Conservation (phyloP, 306 rosid genomes). For the Acacia acuminata region DNA sequence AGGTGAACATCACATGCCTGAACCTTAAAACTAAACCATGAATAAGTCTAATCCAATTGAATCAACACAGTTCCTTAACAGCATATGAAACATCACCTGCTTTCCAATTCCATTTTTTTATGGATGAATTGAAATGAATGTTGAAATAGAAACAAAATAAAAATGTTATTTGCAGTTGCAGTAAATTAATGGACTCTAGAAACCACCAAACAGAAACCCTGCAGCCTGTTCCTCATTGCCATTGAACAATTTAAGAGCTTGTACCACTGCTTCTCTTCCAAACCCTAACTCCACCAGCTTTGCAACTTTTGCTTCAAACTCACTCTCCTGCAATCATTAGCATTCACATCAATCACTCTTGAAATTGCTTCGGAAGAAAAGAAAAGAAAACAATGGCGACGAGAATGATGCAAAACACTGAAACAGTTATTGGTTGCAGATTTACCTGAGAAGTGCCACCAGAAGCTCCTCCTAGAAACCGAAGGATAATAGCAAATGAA, state of each 20-base stretch:
- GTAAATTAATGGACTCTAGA: conserved; percentile 31
- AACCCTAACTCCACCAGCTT: conserved; percentile 95
- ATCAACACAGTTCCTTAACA: conserved; percentile 12
- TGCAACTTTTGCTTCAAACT: conserved; percentile 81
- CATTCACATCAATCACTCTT: neutral
- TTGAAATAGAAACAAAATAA: neutral
- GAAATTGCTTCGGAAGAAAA: neutral
- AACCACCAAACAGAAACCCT: conserved; percentile 51
- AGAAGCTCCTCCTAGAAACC: conserved; percentile 54
- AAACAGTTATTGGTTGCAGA: conserved; percentile 16
- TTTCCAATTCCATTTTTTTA: conserved; percentile 15
- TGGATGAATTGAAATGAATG: conserved; percentile 26
- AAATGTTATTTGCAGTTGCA: conserved; percentile 1
- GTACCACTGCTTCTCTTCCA: conserved; percentile 76
- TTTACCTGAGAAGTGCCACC: conserved; percentile 61
- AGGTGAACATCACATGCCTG: neutral
- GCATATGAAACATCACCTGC: conserved; percentile 22
- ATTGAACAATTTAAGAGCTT: conserved; percentile 77
- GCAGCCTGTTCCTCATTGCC: conserved; percentile 63
- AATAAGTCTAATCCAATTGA: conserved; percentile 18
- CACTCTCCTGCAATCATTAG: conserved; percentile 50
- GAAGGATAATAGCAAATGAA: neutral
- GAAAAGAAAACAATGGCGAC: no score
- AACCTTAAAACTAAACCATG: neutral
- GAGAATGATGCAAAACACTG: neutral